These are phyloP conservation scores for Mucor saturninus DNA, from an alignment of 371 early-diverging fungal genomes.

Conservation along the genomic window DNA sequence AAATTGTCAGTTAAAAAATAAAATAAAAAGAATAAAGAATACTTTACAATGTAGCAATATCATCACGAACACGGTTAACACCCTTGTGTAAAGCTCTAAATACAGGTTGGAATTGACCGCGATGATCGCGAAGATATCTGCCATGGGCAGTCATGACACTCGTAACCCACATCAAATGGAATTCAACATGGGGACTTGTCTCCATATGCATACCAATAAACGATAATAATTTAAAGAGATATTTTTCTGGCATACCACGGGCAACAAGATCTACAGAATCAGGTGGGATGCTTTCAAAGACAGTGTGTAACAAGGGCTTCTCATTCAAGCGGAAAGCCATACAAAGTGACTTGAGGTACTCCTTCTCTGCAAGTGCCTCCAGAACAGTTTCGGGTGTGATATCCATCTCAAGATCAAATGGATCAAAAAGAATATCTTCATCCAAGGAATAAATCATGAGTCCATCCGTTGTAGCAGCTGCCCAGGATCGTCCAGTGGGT, in stretches of 20 bases:
- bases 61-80: conserved; percentile 71
- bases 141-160: conserved; percentile 81
- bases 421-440: conserved; percentile 92
- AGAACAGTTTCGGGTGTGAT: conserved; percentile 89
- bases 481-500: conserved; percentile 94
- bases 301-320: conserved; percentile 68
- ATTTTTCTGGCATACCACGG: conserved; percentile 80
- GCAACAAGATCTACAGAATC: conserved; percentile 75
- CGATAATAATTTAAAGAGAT: conserved; percentile 80
- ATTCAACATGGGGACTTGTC: conserved; percentile 83
- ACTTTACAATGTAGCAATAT: conserved; percentile 78
- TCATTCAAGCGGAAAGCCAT: conserved; percentile 94
- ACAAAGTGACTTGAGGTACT: conserved; percentile 86
- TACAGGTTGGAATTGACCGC: conserved; percentile 74
- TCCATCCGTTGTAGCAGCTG: conserved; percentile 97
- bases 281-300: conserved; percentile 85
- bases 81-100: conserved; percentile 83
- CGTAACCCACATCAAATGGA: conserved; percentile 84
- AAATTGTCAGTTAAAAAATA: background rate
- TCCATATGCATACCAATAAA: conserved; percentile 82
- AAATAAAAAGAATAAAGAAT: background rate
- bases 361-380: conserved; percentile 70
- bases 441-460: conserved; percentile 93
- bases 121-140: conserved; percentile 78
- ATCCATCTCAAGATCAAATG: conserved; percentile 95